Conservation (phyloP, 306 rosid species). For the Vigna hirtella region DNA sequence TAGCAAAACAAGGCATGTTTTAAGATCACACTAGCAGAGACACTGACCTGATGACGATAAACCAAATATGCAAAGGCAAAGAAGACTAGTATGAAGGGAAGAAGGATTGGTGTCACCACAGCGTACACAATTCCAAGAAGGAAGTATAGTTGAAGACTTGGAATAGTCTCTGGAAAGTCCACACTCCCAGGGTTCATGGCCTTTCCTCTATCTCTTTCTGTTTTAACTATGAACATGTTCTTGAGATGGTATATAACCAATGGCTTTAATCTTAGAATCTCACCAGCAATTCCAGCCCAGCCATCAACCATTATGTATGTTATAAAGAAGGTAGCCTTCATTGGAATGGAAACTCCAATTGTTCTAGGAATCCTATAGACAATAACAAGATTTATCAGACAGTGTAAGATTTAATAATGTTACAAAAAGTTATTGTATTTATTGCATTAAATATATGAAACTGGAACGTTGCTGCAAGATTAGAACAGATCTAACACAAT, state of each 20-base stretch:
- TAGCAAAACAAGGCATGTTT: conserved; percentile 1
- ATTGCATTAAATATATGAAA: conserved; percentile 16
- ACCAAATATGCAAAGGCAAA: conserved; percentile 93
- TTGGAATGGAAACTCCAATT: conserved; percentile 96
- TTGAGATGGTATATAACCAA: conserved; percentile 94
- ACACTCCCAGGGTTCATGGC: conserved; percentile 95
- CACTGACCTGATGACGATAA: conserved; percentile 97
- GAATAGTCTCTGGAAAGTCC: conserved; percentile 88
- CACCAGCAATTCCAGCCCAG: conserved; percentile 97
- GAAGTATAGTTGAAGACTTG: conserved; percentile 91
- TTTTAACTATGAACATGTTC: conserved; percentile 91
- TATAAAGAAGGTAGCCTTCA: conserved; percentile 97
- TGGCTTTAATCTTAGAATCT: conserved; percentile 92
- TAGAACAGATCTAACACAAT: not conserved
- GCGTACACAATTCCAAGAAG: conserved; percentile 93
- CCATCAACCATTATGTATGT: conserved; percentile 99
- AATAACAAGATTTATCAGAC: conserved; percentile 26
- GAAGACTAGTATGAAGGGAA: conserved; percentile 95
- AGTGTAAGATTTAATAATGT: not conserved
- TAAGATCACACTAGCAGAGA: not conserved
- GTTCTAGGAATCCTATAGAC: conserved; percentile 85
- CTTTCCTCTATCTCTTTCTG: conserved; percentile 88
- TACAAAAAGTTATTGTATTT: conserved; percentile 12
- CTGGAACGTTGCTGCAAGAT: not conserved
- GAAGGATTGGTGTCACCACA: conserved; percentile 95